A percentile compares a stretch with the other conserved stretches of the same genome.
phyloP scores from a whole-genome alignment of 768 basidiomycete genomes.

The Crepidotus variabilis region DNA sequence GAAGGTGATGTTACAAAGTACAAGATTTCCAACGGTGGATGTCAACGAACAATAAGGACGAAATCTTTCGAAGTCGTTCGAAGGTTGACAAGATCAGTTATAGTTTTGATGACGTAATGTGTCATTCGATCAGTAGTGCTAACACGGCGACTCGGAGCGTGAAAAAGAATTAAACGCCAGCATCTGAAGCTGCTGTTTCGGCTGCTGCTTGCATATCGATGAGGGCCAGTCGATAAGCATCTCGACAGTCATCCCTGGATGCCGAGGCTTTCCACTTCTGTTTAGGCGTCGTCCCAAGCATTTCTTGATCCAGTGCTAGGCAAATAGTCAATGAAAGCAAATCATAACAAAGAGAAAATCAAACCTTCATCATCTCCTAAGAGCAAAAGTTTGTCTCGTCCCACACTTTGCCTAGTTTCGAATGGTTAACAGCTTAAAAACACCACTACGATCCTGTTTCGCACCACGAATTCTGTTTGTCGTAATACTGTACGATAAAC shows the following conservation, averaged over 20 bases:
- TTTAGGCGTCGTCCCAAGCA: conserved; percentile 47
- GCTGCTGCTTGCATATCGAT: conserved; percentile 14
- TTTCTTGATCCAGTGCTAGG: conserved; percentile 62
- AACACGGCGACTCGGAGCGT: too few relatives aligned
- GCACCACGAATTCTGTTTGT: conserved; percentile 62
- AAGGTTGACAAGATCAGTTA: too few relatives aligned
- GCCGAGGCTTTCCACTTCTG: conserved; percentile 59
- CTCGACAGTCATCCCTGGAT: conserved; percentile 51
- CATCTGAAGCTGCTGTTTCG: background rate
- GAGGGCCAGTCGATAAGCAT: conserved; percentile 55
- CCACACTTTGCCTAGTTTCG: conserved; percentile 57
- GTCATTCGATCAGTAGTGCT: too few relatives aligned
- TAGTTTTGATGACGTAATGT: too few relatives aligned
- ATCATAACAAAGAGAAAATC: conserved; percentile 13
- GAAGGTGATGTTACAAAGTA: too few relatives aligned
- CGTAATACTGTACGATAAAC: conserved; percentile 79
- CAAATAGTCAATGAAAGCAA: background rate
- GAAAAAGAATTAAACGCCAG: background rate
- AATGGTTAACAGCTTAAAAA: background rate
- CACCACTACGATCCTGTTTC: conserved; percentile 10
- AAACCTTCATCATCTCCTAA: conserved; percentile 71
- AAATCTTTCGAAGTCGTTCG: too few relatives aligned
- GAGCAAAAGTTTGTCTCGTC: conserved; percentile 49
- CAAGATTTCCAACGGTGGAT: too few relatives aligned
- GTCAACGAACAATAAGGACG: too few relatives aligned